Conservation (phyloP, 805 yeast genomes). For the Metschnikowia cubensis region DNA sequence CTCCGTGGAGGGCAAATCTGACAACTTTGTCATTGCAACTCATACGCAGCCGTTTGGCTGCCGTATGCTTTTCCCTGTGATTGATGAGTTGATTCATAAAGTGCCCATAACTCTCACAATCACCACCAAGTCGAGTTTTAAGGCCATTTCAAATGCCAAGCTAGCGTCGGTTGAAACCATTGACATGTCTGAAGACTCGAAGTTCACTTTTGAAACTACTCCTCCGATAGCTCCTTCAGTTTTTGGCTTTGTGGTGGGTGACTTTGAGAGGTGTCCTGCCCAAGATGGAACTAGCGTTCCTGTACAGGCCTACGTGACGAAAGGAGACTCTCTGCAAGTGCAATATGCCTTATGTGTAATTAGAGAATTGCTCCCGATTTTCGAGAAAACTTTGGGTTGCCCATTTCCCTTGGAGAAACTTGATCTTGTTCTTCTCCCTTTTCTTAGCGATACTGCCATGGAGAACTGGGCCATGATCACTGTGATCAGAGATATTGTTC, state of each 20-base stretch:
- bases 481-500: conserved; percentile 48
- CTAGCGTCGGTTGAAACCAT: conserved; percentile 19
- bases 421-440: conserved; percentile 67
- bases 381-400: conserved; percentile 42
- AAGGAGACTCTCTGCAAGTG: conserved; percentile 48
- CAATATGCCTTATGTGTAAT: conserved; percentile 49
- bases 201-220: conserved; percentile 46
- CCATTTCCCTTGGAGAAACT: conserved; percentile 59
- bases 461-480: conserved; percentile 74
- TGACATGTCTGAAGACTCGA: conserved; percentile 23
- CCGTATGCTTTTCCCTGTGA: conserved; percentile 59
- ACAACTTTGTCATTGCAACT: conserved; percentile 57
- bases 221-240: conserved; percentile 60
- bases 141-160: conserved; percentile 49
- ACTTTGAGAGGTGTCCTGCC: conserved; percentile 40
- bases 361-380: conserved; percentile 42
- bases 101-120: conserved; percentile 48
- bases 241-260: conserved; percentile 68
- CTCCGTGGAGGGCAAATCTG: conserved; percentile 44
- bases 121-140: conserved; percentile 41
- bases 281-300: conserved; percentile 34
- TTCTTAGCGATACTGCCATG: conserved; percentile 73
- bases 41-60: conserved; percentile 71
- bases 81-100: conserved; percentile 61
- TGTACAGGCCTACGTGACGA: conserved; percentile 51